These are phyloP conservation scores for Gossypium sturtianum DNA, from an alignment of 345 rosid species.

Conservation along the genomic window DNA sequence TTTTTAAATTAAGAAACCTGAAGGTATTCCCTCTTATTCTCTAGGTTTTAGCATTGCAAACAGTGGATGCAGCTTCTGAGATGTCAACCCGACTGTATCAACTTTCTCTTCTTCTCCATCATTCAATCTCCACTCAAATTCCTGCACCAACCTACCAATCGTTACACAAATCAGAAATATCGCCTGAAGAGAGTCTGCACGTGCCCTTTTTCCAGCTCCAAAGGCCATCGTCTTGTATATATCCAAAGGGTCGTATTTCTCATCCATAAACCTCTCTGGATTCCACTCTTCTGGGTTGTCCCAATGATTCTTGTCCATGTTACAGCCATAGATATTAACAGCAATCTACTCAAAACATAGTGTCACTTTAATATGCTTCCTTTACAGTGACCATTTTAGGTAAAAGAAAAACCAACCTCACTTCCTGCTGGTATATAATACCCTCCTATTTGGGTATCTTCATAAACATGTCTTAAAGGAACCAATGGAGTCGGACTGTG, in stretches of 20 bases:
- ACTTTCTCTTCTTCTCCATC: conserved; percentile 65
- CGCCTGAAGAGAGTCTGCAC: conserved; percentile 82
- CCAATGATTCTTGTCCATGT: conserved; percentile 78
- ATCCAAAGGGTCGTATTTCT: conserved; percentile 43
- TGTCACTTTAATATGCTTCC: neutral
- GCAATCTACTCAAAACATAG: conserved; percentile 55
- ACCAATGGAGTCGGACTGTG: conserved; percentile 65
- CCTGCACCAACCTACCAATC: conserved; percentile 72
- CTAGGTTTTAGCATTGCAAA: conserved; percentile 53
- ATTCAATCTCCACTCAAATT: conserved; percentile 62
- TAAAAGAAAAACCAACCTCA: conserved; percentile 35
- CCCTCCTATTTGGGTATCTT: conserved; percentile 76
- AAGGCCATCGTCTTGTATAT: conserved; percentile 88
- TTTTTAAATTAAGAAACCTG: neutral
- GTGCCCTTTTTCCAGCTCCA: conserved; percentile 73
- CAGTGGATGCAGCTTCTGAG: conserved; percentile 74
- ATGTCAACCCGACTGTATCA: conserved; percentile 55
- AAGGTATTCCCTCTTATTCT: conserved; percentile 9
- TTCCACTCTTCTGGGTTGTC: conserved; percentile 62
- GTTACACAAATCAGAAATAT: conserved; percentile 44
- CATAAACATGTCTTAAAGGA: conserved; percentile 69
- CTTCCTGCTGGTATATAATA: conserved; percentile 63
- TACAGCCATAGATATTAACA: conserved; percentile 79
- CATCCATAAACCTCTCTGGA: conserved; percentile 68
- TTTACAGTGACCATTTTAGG: neutral